A percentile compares a stretch with the other conserved stretches of the same genome.
Conservation (phyloP, 2,329 filamentous ascomycete genomes). For the Emmonsia crescens region DNA sequence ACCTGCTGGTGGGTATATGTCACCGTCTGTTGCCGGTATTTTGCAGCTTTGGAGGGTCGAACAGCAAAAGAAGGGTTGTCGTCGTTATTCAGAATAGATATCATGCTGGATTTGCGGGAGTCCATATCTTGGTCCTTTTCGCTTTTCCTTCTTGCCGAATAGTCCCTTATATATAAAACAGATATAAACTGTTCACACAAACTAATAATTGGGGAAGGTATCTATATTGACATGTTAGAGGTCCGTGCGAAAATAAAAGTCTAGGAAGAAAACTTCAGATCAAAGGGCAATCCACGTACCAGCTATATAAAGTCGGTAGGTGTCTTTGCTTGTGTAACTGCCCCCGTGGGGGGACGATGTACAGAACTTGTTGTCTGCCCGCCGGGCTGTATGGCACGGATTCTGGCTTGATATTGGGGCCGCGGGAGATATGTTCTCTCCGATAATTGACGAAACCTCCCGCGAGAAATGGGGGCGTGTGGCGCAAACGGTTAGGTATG, state of each 20-base stretch:
- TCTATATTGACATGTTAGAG: constrained; percentile 1
- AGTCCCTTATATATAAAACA: neutral
- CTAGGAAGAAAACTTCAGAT: neutral
- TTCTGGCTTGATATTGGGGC: neutral
- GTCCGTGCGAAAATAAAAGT: neutral
- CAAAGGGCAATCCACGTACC: neutral
- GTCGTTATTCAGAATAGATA: constrained; percentile 39
- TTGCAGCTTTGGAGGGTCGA: constrained; percentile 18
- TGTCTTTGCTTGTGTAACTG: neutral
- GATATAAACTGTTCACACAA: neutral
- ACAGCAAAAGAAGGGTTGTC: constrained; percentile 37
- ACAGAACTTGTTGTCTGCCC: constrained; percentile 1
- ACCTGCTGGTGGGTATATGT: constrained; percentile 6
- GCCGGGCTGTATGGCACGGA: neutral
- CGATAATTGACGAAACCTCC: neutral
- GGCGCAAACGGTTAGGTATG: neutral
- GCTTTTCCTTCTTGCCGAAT: neutral
- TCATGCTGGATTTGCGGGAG: constrained; percentile 24
- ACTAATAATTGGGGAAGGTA: neutral
- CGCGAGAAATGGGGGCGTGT: neutral
- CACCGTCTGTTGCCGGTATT: constrained; percentile 1
- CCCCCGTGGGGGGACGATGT: neutral
- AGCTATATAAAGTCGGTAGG: neutral
- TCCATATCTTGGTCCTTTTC: constrained; percentile 17
- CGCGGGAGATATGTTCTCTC: neutral